Base-by-base conservation (phyloP, 139 green algal species). In the Edaphochlamys debaryana region DNA sequence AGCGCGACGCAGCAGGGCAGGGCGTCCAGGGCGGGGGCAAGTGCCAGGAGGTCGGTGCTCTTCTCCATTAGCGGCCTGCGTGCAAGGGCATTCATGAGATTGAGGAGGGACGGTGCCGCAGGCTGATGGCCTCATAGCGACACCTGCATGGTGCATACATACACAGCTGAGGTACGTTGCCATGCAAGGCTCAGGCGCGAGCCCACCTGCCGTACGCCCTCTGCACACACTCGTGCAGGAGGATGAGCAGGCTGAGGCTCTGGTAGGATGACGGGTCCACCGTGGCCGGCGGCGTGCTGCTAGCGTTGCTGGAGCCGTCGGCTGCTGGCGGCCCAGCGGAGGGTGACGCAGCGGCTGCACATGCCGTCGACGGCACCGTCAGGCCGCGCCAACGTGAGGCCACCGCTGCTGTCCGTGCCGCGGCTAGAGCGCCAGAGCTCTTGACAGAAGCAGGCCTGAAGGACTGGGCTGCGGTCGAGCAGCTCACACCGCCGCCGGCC, bases 241-340 rank as follows among this genome's bases (percentile, higher is more conserved):
- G 76, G 58, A 82, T 52, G 42, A 82, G 42, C 19, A 82, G 62
- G 76, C 76, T 82, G 20, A 82, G 63, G 42, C 76, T 73, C 76
- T 82, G 76, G 76, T 82, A 82, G 32, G 42, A 32, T 32, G 60
- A 72, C 0, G 75, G 60, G 32, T 58, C 37, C 58, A 41, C 32
- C 48, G 42, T 27, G 15, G 48, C n/a, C n/a, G n/a, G n/a, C n/a
- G n/a, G n/a, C n/a, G n/a, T n/a, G 29, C 22, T 40, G n/a, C n/a
- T 41, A 23, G 27, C n/a, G 62, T 32, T 41, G n/a, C n/a, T 22
- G 68, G 15, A 9, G 40, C 23, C 67, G 67, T 37, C 38, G 41
- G 40, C 40, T 37, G 68, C 40, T 11, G 48, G 41, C 48, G 17
- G 42, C 30, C 2, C 69, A n/a, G 41, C 45, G 63, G 45, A 19